Base-by-base conservation (phyloP, 2,329 filamentous ascomycete species). In the Cercospora sp. region DNA sequence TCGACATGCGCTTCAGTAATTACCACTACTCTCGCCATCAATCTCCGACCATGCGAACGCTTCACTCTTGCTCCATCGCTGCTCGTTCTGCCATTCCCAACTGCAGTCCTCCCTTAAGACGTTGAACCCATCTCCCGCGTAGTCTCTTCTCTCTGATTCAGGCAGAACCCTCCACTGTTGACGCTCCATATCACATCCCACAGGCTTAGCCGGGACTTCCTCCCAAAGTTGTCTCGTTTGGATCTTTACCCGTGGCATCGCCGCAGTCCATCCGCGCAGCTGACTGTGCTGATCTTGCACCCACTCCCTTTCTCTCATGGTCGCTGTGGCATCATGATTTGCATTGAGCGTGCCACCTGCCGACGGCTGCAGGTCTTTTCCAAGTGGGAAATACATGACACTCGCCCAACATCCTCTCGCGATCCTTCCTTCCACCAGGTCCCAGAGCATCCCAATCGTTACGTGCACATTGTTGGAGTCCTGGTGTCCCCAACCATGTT, bases 81-180 rank as follows among this genome's bases (percentile, higher is more conserved):
- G 4, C 12, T 1, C 45, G 20, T 26, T 55, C 45, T 55, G 42
- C 7, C 18, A 4, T 13, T 63, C 60, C 5, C 9, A 16, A 51
- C 40, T 33, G 28, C 60, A 63, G 31, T 63, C 60, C 23, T 63
- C 23, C 20, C 60, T 63, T 23, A 63, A 53, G n/a, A 16, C 13
- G 51, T 63, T 63, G 40, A 63, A 63, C 5, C 60, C 60, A 63
- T 53, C 40, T 8, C 18, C 23, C 7, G 40, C 9, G 28, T 20
- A 31, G 13, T 45, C 36, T 48, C 40, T 48, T 18, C 60, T 30
- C 28, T 40, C 18, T 16, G 36, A 16, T 30, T 45, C 59, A 13
- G 18, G 33, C 33, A 42, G 10, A 5, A 16, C n/a, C 12, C 3
- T 16, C 59, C 59, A 61, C 7, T 20, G 18, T 12, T n/a, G 12